A percentile compares a stretch with the other conserved stretches of the same genome.
phyloP scores from a whole-genome alignment of 306 rosid species.

The Gillenia trifoliata region DNA sequence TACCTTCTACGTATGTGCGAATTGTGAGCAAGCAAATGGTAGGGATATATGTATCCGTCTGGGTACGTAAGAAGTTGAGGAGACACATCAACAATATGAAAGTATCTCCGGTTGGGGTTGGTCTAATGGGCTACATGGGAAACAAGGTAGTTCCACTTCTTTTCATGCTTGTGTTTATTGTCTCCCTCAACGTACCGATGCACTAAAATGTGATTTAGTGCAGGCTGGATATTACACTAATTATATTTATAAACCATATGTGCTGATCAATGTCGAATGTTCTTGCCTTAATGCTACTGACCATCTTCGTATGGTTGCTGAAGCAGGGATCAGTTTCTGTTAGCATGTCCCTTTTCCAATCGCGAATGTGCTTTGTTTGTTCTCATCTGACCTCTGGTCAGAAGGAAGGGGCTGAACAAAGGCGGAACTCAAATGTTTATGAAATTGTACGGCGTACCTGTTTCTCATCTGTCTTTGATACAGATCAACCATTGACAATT shows the following conservation, averaged over 20 bases:
- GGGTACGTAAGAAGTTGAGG: conserved; percentile 90
- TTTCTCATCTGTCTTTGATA: conserved; percentile 65
- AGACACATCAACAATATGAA: conserved; percentile 77
- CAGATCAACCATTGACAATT: conserved; percentile 77
- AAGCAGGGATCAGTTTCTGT: conserved; percentile 95
- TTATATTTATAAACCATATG: conserved; percentile 9
- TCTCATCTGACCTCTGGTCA: conserved; percentile 96
- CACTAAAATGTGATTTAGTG: conserved; percentile 13
- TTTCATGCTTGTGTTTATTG: background rate
- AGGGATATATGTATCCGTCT: conserved; percentile 82
- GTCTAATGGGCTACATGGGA: conserved; percentile 99
- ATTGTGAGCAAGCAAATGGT: conserved; percentile 98
- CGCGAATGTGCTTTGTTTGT: conserved; percentile 90
- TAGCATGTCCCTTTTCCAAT: conserved; percentile 88
- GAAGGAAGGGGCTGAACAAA: conserved; percentile 72
- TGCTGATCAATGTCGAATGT: conserved; percentile 13
- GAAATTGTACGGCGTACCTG: conserved; percentile 81
- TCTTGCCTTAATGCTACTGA: conserved; percentile 11
- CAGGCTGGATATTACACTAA: conserved; percentile 2
- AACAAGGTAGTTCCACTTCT: conserved; percentile 63
- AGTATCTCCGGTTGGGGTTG: conserved; percentile 93
- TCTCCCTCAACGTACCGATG: conserved; percentile 4
- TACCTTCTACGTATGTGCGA: conserved; percentile 57
- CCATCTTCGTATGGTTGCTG: conserved; percentile 13
- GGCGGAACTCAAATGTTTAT: conserved; percentile 78